Percentiles rank a stretch among this genome's conserved stretches.
Evolutionary conservation across 306 rosid species (phyloP).

Genomic region (Vigna radiata): DNA sequence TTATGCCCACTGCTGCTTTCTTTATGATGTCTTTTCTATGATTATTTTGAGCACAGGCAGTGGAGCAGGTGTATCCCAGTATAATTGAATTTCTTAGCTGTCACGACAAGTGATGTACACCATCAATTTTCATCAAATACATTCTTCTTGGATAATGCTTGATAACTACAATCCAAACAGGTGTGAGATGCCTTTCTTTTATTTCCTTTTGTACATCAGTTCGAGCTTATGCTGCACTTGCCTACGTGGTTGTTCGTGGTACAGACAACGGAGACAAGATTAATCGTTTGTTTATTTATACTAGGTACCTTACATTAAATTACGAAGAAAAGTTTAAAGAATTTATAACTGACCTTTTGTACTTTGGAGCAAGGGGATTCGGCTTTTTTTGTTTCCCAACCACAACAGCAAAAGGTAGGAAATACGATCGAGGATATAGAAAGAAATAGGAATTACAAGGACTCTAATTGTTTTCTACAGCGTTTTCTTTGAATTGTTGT

Average conservation of each 20-base stretch:
- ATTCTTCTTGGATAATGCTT: slow-evolving; percentile 33
- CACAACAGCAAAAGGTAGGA: slow-evolving; percentile 34
- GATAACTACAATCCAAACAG: slow-evolving; percentile 45
- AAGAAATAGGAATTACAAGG: slow-evolving; percentile 34
- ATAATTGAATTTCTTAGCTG: slow-evolving; percentile 72
- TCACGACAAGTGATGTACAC: slow-evolving; percentile 64
- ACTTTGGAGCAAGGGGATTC: slow-evolving; percentile 29
- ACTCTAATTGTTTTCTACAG: slow-evolving; percentile 27
- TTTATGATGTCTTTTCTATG: slow-evolving; percentile 30
- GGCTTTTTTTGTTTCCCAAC: slow-evolving; percentile 33
- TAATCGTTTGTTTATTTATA: slow-evolving; percentile 23
- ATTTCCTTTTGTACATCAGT: slow-evolving; percentile 24
- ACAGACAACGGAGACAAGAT: slow-evolving; percentile 19
- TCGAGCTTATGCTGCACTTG: slow-evolving; percentile 11
- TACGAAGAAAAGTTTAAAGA: slow-evolving; percentile 40
- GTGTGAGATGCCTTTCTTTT: slow-evolving; percentile 25
- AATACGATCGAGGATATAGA: slow-evolving; percentile 25
- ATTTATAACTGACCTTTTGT: slow-evolving; percentile 32
- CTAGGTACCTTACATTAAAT: not conserved
- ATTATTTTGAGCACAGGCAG: slow-evolving; percentile 66
- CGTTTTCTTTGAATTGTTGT: slow-evolving; percentile 31
- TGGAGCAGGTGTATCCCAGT: slow-evolving; percentile 84
- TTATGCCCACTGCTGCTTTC: slow-evolving; percentile 40
- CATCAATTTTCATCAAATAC: slow-evolving; percentile 36
- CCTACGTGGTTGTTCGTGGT: slow-evolving; percentile 14